Conservation (phyloP, 78 protist species). For the Dictyostelium discoideum region dicty_2.7 NC_007089.4:214501-215000, state of each 20-base stretch:
- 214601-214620: slow-evolving; percentile 89
- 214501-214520: slow-evolving; percentile 88
- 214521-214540: slow-evolving; percentile 91
- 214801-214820: neutral
- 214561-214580: slow-evolving; percentile 92
- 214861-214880: too few species aligned
- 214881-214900: too few species aligned
- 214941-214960: neutral
- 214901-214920: neutral
- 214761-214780: slow-evolving; percentile 11
- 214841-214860: neutral
- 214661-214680: slow-evolving; percentile 85
- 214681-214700: slow-evolving; percentile 77
- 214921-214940: neutral
- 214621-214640: slow-evolving; percentile 53
- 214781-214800: neutral
- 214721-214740: slow-evolving; percentile 83
- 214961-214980: neutral
- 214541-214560: slow-evolving; percentile 92
- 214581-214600: slow-evolving; percentile 96
- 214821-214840: neutral
- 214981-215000: neutral
- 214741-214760: slow-evolving; percentile 57
- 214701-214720: slow-evolving; percentile 85
- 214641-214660: slow-evolving; percentile 73